These are phyloP conservation scores for Papilionanthe hybrid DNA, from an alignment of 116 monocot species.

Conservation along the genomic window DNA sequence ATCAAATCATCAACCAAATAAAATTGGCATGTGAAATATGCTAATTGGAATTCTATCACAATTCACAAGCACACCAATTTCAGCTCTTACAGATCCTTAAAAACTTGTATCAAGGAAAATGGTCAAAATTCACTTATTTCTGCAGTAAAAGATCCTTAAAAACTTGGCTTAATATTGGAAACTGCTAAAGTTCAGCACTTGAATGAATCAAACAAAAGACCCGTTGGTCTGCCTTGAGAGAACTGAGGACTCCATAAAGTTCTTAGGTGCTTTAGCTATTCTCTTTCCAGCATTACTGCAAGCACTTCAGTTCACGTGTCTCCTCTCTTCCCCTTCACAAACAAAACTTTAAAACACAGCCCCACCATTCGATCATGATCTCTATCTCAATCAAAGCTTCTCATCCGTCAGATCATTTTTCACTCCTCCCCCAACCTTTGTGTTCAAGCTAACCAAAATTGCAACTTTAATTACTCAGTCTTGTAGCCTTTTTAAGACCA, in stretches of 20 bases:
- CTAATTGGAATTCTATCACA: too few relatives aligned
- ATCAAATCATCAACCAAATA: too few relatives aligned
- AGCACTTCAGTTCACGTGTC: neutral
- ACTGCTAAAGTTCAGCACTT: neutral
- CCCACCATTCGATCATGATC: neutral
- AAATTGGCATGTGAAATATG: too few relatives aligned
- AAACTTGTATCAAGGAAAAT: too few relatives aligned
- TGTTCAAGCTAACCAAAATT: too few relatives aligned
- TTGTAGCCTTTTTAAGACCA: too few relatives aligned
- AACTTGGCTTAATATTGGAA: neutral
- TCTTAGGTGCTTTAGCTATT: neutral
- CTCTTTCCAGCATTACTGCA: slow-evolving; percentile 1
- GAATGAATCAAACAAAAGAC: too few relatives aligned
- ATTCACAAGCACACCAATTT: too few relatives aligned
- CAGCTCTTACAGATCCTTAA: too few relatives aligned
- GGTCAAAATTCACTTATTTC: too few relatives aligned
- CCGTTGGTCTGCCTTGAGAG: too few relatives aligned
- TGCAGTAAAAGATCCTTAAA: neutral
- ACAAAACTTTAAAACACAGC: neutral
- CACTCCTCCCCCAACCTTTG: neutral
- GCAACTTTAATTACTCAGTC: too few relatives aligned
- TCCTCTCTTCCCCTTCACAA: neutral
- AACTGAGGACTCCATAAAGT: neutral
- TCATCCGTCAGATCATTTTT: slow-evolving; percentile 1
- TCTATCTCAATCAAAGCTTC: neutral